Percentiles rank a stretch among this genome's conserved stretches.
Conservation (phyloP, 192 early-diverging fungal species). For the Geranomyces michiganensis region DNA sequence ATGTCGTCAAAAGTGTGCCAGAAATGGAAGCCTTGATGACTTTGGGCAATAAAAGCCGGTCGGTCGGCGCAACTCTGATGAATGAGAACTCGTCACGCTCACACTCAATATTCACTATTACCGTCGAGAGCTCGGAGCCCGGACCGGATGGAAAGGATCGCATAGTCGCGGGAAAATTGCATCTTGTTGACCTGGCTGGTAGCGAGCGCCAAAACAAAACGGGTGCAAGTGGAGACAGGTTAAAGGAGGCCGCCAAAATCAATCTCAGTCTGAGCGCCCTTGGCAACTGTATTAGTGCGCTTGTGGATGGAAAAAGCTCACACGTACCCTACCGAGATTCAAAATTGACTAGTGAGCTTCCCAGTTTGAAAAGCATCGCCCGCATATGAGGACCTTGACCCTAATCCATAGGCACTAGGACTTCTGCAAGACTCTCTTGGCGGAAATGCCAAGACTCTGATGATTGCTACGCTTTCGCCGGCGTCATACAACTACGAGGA, state of each 20-base stretch:
- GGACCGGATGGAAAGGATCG: slow-evolving; percentile 48
- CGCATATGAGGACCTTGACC: too few relatives aligned
- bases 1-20: slow-evolving; percentile 65
- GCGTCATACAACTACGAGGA: slow-evolving; percentile 70
- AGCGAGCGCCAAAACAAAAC: slow-evolving; percentile 65
- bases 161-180: slow-evolving; percentile 65
- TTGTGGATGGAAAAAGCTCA: slow-evolving; percentile 65
- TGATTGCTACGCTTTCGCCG: slow-evolving; percentile 66
- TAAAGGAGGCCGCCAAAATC: slow-evolving; percentile 72
- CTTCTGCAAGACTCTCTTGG: slow-evolving; percentile 68
- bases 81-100: slow-evolving; percentile 74
- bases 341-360: slow-evolving; percentile 51
- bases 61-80: slow-evolving; percentile 73
- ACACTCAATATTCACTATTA: slow-evolving; percentile 70
- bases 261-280: slow-evolving; percentile 64
- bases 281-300: slow-evolving; percentile 67
- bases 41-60: slow-evolving; percentile 73
- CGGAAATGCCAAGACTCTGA: slow-evolving; percentile 67
- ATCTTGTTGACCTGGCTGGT: slow-evolving; percentile 68
- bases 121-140: slow-evolving; percentile 60
- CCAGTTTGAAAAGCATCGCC: background rate
- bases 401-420: slow-evolving; percentile 14
- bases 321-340: slow-evolving; percentile 70
- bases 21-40: slow-evolving; percentile 69
- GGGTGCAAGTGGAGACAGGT: slow-evolving; percentile 59